Evolutionary conservation across 495 filamentous ascomycete genomes (phyloP), one percentile per base, ranked within the genome.

Genomic region (Tuber borchii): DNA sequence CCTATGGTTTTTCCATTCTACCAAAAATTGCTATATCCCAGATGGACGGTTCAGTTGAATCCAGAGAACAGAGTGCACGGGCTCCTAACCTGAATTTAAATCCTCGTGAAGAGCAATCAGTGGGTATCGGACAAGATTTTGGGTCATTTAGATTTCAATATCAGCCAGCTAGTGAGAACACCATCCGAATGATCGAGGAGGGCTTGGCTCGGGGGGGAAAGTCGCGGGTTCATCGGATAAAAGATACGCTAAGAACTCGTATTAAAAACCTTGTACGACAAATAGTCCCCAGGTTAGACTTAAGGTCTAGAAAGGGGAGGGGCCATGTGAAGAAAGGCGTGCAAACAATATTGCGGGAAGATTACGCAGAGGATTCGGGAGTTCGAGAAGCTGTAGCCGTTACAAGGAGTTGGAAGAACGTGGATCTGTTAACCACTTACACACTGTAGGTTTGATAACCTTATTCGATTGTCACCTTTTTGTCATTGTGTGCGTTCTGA

Each of bases 301-400:
- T 40, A 40, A 40, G 39, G 39, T 4, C 39, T 40, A 40, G 46
- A 20, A n/a, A n/a, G 46, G 9, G 8, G 46, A 51, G 46, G 46
- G 20, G 46, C 5, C 46, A 51, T 51, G 46, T 51, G 46, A 8
- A 8, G 46, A n/a, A n/a, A n/a, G 46, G 20, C 20, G 7, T 51
- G 20, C 20, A 51, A 51, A 51, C 46, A n/a, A 51, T 51, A 51
- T 51, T 3, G 46, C 20, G 9, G 46, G 45, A 51, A 2, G 78
- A 79, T 43, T 16, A 70, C 1, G 76, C 61, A 34, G 80, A 82
- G 45, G 79, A 81, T 56, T 68, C 76, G 5, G 80, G 80, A 19
- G 73, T 74, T 42, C 70, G 56, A 68, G 74, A 75, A 45, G 80
- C 80, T 19, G 77, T 71, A 22, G 79, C 73, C 4, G 76, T 82